Evolutionary conservation across 305 asterid genomes (phyloP).

Genomic region (Fraxinus platypoda): DNA sequence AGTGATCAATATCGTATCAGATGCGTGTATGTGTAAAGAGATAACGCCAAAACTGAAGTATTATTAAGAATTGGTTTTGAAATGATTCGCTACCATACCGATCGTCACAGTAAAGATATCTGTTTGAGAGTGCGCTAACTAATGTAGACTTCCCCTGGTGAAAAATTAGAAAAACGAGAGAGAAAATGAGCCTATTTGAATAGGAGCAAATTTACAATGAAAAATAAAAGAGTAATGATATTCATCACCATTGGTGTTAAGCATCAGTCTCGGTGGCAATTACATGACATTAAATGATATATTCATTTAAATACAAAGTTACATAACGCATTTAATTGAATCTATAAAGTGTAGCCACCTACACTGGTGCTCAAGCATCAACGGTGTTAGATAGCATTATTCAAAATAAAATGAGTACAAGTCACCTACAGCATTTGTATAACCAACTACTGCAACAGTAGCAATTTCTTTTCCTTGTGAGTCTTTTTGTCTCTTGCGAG

Average conservation of each 20-base stretch:
- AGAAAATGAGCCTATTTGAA: conserved; percentile 15
- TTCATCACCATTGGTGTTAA: too few species aligned
- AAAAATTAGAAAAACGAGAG: conserved; percentile 21
- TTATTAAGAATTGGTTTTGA: neutral
- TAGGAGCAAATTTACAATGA: conserved; percentile 18
- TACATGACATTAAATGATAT: too few species aligned
- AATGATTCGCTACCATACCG: conserved; percentile 47
- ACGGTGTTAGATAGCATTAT: too few species aligned
- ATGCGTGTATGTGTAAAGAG: neutral
- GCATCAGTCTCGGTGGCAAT: too few species aligned
- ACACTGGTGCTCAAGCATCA: too few species aligned
- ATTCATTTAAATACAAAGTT: too few species aligned
- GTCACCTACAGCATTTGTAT: conserved; percentile 90
- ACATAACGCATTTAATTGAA: too few species aligned
- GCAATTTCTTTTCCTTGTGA: conserved; percentile 64
- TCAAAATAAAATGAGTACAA: conserved; percentile 12
- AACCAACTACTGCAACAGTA: conserved; percentile 94
- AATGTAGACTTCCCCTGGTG: conserved; percentile 90
- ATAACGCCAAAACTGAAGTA: neutral
- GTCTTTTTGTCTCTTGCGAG: conserved; percentile 74
- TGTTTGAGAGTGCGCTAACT: conserved; percentile 77
- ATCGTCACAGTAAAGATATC: conserved; percentile 74
- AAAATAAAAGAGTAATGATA: too few species aligned
- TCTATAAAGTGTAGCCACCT: too few species aligned
- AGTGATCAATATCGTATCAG: neutral